Conservation (phyloP, 2,329 filamentous ascomycete genomes). For the Eutypella sp. region DNA sequence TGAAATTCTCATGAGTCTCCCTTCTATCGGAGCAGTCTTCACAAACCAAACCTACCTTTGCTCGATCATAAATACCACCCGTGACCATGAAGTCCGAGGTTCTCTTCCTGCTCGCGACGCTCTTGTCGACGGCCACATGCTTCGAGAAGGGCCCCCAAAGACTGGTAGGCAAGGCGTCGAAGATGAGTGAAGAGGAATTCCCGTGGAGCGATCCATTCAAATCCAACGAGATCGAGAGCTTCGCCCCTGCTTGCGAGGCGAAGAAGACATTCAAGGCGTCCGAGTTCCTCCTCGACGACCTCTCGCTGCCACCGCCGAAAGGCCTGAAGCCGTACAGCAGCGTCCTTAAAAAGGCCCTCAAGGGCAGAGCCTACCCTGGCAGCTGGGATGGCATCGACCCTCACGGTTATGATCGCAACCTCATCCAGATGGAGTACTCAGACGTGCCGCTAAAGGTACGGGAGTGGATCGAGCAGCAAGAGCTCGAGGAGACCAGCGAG, state of each 20-base stretch:
- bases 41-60: background rate
- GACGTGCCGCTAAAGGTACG: constrained; percentile 38
- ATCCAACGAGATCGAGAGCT: constrained; percentile 20
- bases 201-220: constrained; percentile 37
- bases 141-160: background rate
- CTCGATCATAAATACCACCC: background rate
- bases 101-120: background rate
- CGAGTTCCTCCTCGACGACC: constrained; percentile 41
- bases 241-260: constrained; percentile 30
- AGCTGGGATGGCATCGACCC: constrained; percentile 47
- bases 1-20: too few species aligned
- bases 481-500: constrained; percentile 29
- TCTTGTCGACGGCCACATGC: background rate
- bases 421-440: constrained; percentile 42
- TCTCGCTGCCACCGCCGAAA: constrained; percentile 30
- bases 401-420: constrained; percentile 44
- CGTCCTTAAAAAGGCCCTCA: constrained; percentile 37
- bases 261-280: constrained; percentile 30
- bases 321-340: constrained; percentile 36
- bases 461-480: constrained; percentile 44
- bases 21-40: background rate
- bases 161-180: background rate
- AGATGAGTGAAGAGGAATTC: constrained; percentile 19
- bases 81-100: background rate
- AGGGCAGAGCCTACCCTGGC: constrained; percentile 41